These are phyloP conservation scores for Phytophthora palmivora DNA, from an alignment of 352 stramenopile species.

Conservation along the genomic window DNA sequence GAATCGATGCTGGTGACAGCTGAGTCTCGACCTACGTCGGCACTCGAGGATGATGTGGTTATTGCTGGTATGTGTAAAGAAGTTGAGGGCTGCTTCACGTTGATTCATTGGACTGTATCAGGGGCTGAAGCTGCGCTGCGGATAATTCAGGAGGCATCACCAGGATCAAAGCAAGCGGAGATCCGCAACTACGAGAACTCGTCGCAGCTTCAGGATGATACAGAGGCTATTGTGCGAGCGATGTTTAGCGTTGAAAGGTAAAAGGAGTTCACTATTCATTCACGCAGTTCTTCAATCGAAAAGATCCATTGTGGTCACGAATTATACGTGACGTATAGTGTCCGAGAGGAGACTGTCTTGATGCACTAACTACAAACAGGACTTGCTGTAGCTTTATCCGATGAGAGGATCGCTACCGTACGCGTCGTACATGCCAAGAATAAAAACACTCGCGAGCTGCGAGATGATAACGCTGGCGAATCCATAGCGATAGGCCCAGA, in stretches of 20 bases:
- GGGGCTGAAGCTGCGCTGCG: constrained; percentile 34
- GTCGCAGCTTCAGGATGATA: constrained; percentile 39
- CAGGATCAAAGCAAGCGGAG: constrained; percentile 21
- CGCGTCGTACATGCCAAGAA: constrained; percentile 55
- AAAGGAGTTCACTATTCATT: constrained; percentile 10
- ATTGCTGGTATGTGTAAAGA: constrained; percentile 25
- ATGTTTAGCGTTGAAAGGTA: constrained; percentile 33
- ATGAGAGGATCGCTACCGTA: constrained; percentile 53
- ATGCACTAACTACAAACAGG: constrained; percentile 30
- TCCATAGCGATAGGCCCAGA: constrained; percentile 66
- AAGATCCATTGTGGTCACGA: constrained; percentile 10
- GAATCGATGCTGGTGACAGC: constrained; percentile 28
- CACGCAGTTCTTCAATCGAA: constrained; percentile 11
- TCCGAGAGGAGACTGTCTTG: constrained; percentile 7
- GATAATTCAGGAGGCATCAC: constrained; percentile 27
- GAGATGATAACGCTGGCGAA: constrained; percentile 54
- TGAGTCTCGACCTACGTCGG: not conserved
- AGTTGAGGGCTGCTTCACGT: not conserved
- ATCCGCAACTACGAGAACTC: constrained; percentile 34
- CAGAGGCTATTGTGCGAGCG: constrained; percentile 29
- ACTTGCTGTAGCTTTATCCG: constrained; percentile 20
- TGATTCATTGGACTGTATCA: constrained; percentile 8
- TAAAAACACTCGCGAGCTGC: constrained; percentile 62
- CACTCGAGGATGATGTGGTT: constrained; percentile 11
- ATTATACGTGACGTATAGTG: no score